Evolutionary conservation across 2,329 filamentous ascomycete genomes (phyloP).

Genomic region (Ophiostoma tasmaniense): DNA sequence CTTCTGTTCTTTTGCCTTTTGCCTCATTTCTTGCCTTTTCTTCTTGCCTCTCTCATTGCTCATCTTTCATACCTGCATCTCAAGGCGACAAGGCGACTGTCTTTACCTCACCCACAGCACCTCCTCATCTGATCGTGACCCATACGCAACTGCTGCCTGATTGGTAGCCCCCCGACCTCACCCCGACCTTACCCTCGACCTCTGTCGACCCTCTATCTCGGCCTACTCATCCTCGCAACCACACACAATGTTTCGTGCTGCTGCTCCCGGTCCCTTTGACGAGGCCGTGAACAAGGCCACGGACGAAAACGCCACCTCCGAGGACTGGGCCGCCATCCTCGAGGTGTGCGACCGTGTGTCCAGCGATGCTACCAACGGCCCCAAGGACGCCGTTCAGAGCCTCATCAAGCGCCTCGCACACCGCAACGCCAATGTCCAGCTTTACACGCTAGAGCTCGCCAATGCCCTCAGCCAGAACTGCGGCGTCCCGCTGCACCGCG

Average conservation of each 20-base stretch:
- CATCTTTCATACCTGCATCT: neutral
- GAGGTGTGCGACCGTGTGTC: conserved; percentile 54
- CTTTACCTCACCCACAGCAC: neutral
- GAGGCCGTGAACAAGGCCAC: conserved; percentile 66
- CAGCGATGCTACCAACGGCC: conserved; percentile 43
- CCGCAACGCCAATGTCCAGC: conserved; percentile 90
- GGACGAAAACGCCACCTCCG: conserved; percentile 90
- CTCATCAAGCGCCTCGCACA: conserved; percentile 89
- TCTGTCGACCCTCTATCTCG: neutral
- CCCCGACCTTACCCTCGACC: neutral
- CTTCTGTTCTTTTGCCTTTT: neutral
- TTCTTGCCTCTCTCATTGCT: neutral
- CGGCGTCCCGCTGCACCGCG: conserved; percentile 75
- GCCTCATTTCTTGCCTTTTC: neutral
- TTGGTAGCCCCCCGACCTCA: conserved; percentile 10
- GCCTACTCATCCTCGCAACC: neutral
- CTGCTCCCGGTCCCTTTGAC: conserved; percentile 50
- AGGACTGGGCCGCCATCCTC: conserved; percentile 61
- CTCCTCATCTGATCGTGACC: neutral
- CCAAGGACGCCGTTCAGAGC: conserved; percentile 79
- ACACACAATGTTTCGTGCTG: conserved; percentile 48
- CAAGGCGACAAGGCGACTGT: neutral
- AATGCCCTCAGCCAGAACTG: conserved; percentile 92
- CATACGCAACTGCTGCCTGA: conserved; percentile 13
- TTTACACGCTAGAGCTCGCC: conserved; percentile 89